Conservation (phyloP, 208 protist genomes). For the Leishmania tarentolae region DNA sequence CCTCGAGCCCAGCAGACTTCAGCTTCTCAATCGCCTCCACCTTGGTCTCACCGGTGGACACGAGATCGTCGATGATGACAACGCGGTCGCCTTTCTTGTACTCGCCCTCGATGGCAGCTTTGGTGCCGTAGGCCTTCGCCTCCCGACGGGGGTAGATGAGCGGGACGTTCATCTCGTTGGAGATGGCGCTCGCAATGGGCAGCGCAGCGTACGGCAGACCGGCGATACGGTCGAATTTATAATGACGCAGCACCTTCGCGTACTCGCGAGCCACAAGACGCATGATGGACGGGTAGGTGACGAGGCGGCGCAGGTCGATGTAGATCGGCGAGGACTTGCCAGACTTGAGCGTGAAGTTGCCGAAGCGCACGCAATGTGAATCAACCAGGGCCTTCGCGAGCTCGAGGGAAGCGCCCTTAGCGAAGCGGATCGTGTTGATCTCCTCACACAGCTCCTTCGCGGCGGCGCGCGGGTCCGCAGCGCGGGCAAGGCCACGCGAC, state of each 20-base stretch:
- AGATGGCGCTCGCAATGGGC: constrained; percentile 94
- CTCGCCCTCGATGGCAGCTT: constrained; percentile 94
- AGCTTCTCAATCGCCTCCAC: constrained; percentile 94
- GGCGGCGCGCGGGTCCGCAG: constrained; percentile 65
- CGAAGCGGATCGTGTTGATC: constrained; percentile 73
- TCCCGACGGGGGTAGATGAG: constrained; percentile 93
- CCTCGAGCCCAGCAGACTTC: constrained; percentile 76
- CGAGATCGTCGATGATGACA: constrained; percentile 95
- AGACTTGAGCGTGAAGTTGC: constrained; percentile 95
- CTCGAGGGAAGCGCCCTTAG: constrained; percentile 42
- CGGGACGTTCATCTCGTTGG: constrained; percentile 87
- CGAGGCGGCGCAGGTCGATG: constrained; percentile 94
- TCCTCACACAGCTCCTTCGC: constrained; percentile 76
- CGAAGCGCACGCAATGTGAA: constrained; percentile 92
- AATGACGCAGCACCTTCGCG: constrained; percentile 60
- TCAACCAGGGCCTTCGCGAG: constrained; percentile 77
- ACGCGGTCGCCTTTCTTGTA: constrained; percentile 92
- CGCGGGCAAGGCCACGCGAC: constrained; percentile 74
- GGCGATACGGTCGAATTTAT: constrained; percentile 80
- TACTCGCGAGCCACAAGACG: constrained; percentile 80
- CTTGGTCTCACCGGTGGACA: constrained; percentile 95
- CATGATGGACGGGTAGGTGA: constrained; percentile 88
- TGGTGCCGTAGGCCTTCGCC: constrained; percentile 95
- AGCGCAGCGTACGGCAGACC: constrained; percentile 96
- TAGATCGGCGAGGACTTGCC: constrained; percentile 96